Conservation (phyloP, 2,329 filamentous ascomycete genomes). For the Westerdykella sp. region DNA sequence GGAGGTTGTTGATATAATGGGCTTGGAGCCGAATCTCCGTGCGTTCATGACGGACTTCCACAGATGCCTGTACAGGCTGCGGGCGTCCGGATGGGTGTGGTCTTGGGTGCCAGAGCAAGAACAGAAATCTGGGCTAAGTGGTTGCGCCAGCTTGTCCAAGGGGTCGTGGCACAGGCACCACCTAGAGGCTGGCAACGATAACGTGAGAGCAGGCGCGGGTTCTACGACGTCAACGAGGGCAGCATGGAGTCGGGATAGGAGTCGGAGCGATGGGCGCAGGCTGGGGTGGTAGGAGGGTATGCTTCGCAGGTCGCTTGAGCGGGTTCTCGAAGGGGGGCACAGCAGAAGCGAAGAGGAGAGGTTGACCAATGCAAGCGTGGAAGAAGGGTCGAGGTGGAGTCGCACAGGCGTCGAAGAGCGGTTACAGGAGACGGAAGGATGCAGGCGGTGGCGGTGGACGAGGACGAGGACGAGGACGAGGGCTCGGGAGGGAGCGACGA, state of each 20-base stretch:
- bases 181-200: slow-evolving; percentile 26
- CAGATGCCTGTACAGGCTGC: slow-evolving; percentile 33
- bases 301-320: slow-evolving; percentile 18
- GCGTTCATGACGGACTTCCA: slow-evolving; percentile 36
- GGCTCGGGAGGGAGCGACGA: slow-evolving; percentile 5
- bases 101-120: slow-evolving; percentile 30
- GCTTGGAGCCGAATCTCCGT: slow-evolving; percentile 22
- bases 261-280: slow-evolving; percentile 5
- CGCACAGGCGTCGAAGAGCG: slow-evolving; percentile 3
- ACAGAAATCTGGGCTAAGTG: slow-evolving; percentile 26
- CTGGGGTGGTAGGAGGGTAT: slow-evolving; percentile 8
- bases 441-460: slow-evolving; percentile 5
- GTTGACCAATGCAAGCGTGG: slow-evolving; percentile 1
- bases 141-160: slow-evolving; percentile 36
- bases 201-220: slow-evolving; percentile 9
- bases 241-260: slow-evolving; percentile 23
- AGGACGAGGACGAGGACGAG: slow-evolving; percentile 1
- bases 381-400: neutral
- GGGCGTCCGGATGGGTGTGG: slow-evolving; percentile 28
- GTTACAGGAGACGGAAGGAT: slow-evolving; percentile 8
- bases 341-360: slow-evolving; percentile 7
- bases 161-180: slow-evolving; percentile 26
- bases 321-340: slow-evolving; percentile 31
- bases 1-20: slow-evolving; percentile 26
- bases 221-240: slow-evolving; percentile 16